Conservation (phyloP, 805 yeast genomes). For the Candida chauliodis region DNA sequence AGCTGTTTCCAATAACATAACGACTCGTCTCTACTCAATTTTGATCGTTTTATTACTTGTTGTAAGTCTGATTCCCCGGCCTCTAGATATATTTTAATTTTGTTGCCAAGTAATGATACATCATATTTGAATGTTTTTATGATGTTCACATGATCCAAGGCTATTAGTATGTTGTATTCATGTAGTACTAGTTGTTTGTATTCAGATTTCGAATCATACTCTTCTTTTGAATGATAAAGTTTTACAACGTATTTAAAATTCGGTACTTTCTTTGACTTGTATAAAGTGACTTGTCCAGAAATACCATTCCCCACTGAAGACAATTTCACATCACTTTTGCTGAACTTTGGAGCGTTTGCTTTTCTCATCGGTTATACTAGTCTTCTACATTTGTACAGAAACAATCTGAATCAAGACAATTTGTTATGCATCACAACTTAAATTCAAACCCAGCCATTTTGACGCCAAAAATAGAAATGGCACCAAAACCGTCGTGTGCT, state of each 20-base stretch:
- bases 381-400: no score
- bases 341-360: constrained; percentile 40
- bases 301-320: constrained; percentile 13
- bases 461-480: not conserved
- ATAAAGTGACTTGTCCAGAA: constrained; percentile 16
- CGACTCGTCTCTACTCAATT: constrained; percentile 11
- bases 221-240: constrained; percentile 37
- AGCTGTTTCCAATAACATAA: constrained; percentile 42
- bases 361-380: constrained; percentile 42
- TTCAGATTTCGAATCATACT: constrained; percentile 36
- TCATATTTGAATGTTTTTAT: constrained; percentile 31
- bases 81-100: constrained; percentile 29
- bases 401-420: not conserved
- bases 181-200: constrained; percentile 32
- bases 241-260: constrained; percentile 40
- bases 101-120: constrained; percentile 17
- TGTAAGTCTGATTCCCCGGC: constrained; percentile 26
- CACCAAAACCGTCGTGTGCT: not conserved
- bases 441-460: no score
- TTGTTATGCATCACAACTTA: no score
- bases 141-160: constrained; percentile 30
- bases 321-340: constrained; percentile 49
- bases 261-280: constrained; percentile 8
- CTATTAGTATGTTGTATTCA: constrained; percentile 31
- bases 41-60: constrained; percentile 9